phyloP scores from a whole-genome alignment of 164 flowering plant genomes.

The Berberis vulgaris region DNA sequence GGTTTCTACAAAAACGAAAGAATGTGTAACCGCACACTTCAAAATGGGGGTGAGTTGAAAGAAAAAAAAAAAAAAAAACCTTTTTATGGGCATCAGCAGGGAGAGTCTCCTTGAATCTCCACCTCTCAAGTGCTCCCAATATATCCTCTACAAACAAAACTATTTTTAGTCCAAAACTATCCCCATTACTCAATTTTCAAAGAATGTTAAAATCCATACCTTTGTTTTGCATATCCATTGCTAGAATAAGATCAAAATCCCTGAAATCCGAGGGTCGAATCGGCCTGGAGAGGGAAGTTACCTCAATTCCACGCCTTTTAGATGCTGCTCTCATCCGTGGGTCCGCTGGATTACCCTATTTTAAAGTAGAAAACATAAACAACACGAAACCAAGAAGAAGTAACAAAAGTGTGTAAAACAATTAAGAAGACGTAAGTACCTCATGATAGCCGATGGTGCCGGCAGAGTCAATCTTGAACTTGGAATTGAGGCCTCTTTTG shows the following conservation, averaged over 20 bases:
- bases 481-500: slow-evolving; percentile 47
- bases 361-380: not conserved
- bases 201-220: slow-evolving; percentile 26
- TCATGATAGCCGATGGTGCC: slow-evolving; percentile 63
- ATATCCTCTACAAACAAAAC: slow-evolving; percentile 51
- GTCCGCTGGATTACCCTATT: slow-evolving; percentile 81
- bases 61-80: slow-evolving; percentile 27
- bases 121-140: slow-evolving; percentile 59
- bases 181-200: not conserved
- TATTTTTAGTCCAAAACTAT: not conserved
- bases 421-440: slow-evolving; percentile 8
- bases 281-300: slow-evolving; percentile 91
- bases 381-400: not conserved
- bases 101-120: slow-evolving; percentile 56
- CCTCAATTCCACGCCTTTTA: slow-evolving; percentile 73
- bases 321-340: slow-evolving; percentile 90
- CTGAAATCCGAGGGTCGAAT: slow-evolving; percentile 63
- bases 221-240: slow-evolving; percentile 89
- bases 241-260: slow-evolving; percentile 79
- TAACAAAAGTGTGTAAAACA: not conserved
- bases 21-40: not conserved
- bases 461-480: slow-evolving; percentile 89
- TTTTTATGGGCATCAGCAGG: slow-evolving; percentile 76
- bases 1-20: not conserved
- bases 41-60: not conserved